These are phyloP conservation scores for Chlorociboria aeruginascens DNA, from an alignment of 495 filamentous ascomycete species.

Conservation along the genomic window DNA sequence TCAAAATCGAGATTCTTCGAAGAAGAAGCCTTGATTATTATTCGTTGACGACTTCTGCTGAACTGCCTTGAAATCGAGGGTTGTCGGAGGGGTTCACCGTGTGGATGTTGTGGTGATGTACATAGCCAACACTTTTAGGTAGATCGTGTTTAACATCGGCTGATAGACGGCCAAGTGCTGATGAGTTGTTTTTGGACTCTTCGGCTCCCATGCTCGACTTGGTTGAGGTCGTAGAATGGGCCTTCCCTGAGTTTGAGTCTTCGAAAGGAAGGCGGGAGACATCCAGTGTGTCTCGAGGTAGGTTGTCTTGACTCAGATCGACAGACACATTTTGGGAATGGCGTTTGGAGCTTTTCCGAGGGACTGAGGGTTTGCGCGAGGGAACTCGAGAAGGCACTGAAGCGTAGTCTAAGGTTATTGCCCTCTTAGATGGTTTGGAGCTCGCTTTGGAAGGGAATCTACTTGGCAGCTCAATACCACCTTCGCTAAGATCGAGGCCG, in stretches of 20 bases:
- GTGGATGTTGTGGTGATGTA: conserved; percentile 55
- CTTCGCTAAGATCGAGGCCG: conserved; percentile 43
- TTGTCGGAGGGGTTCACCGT: conserved; percentile 17
- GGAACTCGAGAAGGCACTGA: conserved; percentile 11
- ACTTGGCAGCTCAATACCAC: conserved; percentile 52
- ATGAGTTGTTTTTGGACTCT: conserved; percentile 21
- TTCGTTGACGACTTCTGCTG: conserved; percentile 36
- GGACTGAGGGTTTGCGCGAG: conserved; percentile 14
- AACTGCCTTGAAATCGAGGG: conserved; percentile 28
- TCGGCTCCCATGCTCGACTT: conserved; percentile 27
- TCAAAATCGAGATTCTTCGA: not conserved
- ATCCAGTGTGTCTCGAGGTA: conserved; percentile 23
- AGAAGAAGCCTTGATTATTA: conserved; percentile 7
- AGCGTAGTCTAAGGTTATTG: no score
- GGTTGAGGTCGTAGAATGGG: conserved; percentile 35
- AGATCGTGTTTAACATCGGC: conserved; percentile 29
- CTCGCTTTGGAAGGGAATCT: conserved; percentile 47
- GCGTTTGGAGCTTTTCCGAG: conserved; percentile 17
- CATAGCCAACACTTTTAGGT: conserved; percentile 58
- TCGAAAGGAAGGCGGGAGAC: conserved; percentile 49
- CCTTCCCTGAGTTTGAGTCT: conserved; percentile 35
- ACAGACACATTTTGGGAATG: conserved; percentile 12
- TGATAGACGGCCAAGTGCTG: conserved; percentile 12
- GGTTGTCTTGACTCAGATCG: conserved; percentile 14
- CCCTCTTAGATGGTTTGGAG: conserved; percentile 22